phyloP scores from a whole-genome alignment of 1,139 yeast species.

The Geotrichum phurueaensis region DNA sequence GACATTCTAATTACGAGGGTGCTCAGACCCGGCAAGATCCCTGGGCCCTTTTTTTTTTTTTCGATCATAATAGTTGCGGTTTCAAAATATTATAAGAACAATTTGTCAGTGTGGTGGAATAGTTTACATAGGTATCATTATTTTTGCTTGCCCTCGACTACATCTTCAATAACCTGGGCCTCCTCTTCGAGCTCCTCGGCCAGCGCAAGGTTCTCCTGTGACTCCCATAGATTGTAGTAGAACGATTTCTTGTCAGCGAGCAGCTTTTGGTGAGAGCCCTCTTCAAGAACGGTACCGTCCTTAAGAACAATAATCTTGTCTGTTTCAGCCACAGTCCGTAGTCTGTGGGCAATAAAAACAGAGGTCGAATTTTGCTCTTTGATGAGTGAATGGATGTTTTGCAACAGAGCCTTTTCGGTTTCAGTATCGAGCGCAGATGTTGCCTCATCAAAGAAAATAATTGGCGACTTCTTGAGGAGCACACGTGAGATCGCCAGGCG shows the following conservation, averaged over 20 bases:
- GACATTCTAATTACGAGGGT: no score
- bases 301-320: slow-evolving; percentile 86
- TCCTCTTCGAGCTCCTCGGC: neutral
- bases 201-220: slow-evolving; percentile 56
- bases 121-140: neutral
- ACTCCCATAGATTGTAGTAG: slow-evolving; percentile 79
- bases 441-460: slow-evolving; percentile 94
- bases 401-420: slow-evolving; percentile 79
- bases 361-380: slow-evolving; percentile 59
- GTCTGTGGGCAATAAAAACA: slow-evolving; percentile 86
- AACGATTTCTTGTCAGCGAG: slow-evolving; percentile 51
- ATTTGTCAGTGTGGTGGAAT: neutral
- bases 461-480: slow-evolving; percentile 74
- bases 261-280: slow-evolving; percentile 70
- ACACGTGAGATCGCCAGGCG: slow-evolving; percentile 89
- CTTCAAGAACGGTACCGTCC: slow-evolving; percentile 75
- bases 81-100: no score
- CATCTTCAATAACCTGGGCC: neutral
- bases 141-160: neutral
- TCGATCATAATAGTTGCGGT: no score
- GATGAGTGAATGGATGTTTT: slow-evolving; percentile 62
- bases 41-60: no score
- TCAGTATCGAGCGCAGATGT: slow-evolving; percentile 95
- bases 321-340: slow-evolving; percentile 89
- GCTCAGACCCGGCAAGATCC: no score